Base-by-base conservation (phyloP, 2,329 filamentous ascomycete genomes). In the Domatiomyces globalis region DNA sequence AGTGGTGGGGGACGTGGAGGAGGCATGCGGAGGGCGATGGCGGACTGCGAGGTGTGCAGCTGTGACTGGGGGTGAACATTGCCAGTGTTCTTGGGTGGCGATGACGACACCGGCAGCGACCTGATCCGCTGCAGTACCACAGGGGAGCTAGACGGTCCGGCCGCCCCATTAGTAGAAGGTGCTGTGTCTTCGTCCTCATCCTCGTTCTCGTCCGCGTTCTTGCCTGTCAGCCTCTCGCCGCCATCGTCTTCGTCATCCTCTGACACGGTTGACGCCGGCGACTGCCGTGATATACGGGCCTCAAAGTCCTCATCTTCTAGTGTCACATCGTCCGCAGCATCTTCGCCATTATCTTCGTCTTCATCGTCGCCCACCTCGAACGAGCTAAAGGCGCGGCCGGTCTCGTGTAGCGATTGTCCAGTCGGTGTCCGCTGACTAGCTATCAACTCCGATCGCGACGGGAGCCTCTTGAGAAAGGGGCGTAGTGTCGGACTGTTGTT, bases 1-100 rank as follows among this genome's bases (percentile, higher is more conserved):
- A 85, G 56, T 67, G 68, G 53, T 69, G 69, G 55, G 66, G 69
- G 29, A 71, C 66, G 27, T 66, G 71, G 27, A 63, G 66, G 46
- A 17, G 54, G 33, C 58, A 56, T 45, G 56, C 50, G 52, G 43
- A 51, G 49, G 17, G 43, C 51, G 25, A 20, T 29, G 10, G 51
- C 20, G 5, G 43, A 27, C 17, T 52, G 48, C 15, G 51, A 50
- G 36, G 25, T 27, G 9, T 43, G 48, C 17, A 51, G 49, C 25
- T 18, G 46, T 45, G 50, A 3, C 36, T 57, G 49, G 20, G 58
- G 63, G 45, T 61, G 33, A 2, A 45, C 46, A 15, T 19, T 20
- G 19, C 19, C 44, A 15, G 10, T 45, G 25, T n/a, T 45, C 44
- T 45, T 45, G 44, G 19, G 12, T 15, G 15, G 33, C 12, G 33